Conservation (phyloP, 257 asterid genomes). For the Capsicum chinense region DNA sequence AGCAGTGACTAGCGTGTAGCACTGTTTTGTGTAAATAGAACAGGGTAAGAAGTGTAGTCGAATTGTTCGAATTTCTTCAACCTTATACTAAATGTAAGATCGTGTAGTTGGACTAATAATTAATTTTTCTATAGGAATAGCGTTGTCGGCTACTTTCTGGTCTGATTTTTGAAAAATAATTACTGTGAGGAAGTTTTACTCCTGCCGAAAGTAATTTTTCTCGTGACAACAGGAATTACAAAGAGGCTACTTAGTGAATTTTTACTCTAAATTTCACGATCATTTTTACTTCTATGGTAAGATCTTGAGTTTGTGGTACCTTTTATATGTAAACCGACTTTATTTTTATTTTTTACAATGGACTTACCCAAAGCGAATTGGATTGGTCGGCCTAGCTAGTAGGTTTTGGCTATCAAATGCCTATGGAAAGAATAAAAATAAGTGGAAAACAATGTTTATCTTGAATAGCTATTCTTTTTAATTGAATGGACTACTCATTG, state of each 20-base stretch:
- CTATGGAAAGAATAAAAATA: not conserved
- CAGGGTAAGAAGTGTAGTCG: not conserved
- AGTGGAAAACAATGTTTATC: not conserved
- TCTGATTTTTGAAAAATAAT: not conserved
- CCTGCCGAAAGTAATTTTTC: no score
- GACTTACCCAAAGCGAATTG: not conserved
- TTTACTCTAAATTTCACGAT: no score
- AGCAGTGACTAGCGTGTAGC: no score
- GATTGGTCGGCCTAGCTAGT: not conserved
- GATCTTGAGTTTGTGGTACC: not conserved
- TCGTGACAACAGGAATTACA: no score
- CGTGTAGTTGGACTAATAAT: not conserved
- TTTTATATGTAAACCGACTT: not conserved
- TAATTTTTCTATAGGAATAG: not conserved
- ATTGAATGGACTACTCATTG: conserved; percentile 6
- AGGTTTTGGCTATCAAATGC: not conserved
- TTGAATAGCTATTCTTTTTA: not conserved
- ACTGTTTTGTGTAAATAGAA: not conserved
- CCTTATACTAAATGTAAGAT: not conserved
- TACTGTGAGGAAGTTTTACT: not conserved
- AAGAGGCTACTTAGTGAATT: no score
- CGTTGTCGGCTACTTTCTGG: not conserved
- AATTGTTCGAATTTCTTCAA: not conserved
- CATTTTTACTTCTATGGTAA: not conserved
- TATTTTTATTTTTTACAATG: not conserved